phyloP scores from a whole-genome alignment of 176 grass and related monocot species.

The Urochloa ruziziensis region DNA sequence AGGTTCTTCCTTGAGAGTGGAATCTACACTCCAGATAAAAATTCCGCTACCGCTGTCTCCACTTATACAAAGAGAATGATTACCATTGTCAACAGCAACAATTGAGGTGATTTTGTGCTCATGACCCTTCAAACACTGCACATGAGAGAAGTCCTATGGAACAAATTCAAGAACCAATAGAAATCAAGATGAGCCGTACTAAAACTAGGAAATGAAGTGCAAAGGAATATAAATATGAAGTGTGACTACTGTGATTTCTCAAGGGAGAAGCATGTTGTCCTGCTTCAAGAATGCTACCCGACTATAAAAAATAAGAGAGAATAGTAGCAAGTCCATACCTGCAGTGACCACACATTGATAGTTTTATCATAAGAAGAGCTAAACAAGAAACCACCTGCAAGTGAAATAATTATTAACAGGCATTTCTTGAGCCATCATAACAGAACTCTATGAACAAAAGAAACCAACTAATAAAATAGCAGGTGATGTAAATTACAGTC shows the following conservation, averaged over 20 bases:
- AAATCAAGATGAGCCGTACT: constrained; percentile 12
- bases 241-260: constrained; percentile 8
- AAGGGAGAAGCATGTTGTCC: background rate
- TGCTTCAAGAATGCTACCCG: constrained; percentile 22
- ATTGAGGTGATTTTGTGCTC: constrained; percentile 83
- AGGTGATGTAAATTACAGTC: constrained; percentile 4
- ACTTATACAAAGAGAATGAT: constrained; percentile 66
- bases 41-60: constrained; percentile 87
- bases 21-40: constrained; percentile 65
- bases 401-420: constrained; percentile 22
- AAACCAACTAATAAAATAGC: background rate
- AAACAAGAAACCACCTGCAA: constrained; percentile 82
- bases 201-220: background rate
- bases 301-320: background rate
- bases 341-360: constrained; percentile 88
- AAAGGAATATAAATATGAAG: background rate
- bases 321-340: constrained; percentile 53
- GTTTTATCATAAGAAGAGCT: constrained; percentile 99
- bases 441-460: constrained; percentile 10
- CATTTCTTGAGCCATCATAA: background rate
- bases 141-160: constrained; percentile 82
- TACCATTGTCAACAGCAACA: constrained; percentile 44
- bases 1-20: constrained; percentile 39
- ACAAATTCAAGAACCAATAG: constrained; percentile 25
- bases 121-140: constrained; percentile 75